Conservation (phyloP, 208 protist species). For the Angomonas desouzai region DNA sequence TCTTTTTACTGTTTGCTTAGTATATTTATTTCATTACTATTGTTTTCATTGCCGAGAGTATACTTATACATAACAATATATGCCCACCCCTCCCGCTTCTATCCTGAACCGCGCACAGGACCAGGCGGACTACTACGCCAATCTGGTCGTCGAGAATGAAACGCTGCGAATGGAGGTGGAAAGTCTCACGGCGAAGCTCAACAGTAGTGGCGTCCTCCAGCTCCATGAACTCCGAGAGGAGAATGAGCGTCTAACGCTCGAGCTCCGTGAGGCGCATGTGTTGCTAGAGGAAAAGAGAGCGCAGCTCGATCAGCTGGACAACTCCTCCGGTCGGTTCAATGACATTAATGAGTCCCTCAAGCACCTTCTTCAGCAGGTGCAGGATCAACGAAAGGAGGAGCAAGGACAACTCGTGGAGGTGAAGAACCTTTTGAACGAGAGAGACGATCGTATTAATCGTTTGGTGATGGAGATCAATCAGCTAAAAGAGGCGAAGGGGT, state of each 20-base stretch:
- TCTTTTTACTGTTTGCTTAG: no score
- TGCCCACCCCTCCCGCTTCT: slow-evolving; percentile 35
- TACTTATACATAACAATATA: no score
- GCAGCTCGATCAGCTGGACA: slow-evolving; percentile 22
- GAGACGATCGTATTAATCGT: background rate
- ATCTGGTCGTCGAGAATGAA: slow-evolving; percentile 28
- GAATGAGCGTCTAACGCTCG: slow-evolving; percentile 14
- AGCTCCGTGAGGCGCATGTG: background rate
- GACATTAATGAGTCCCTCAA: slow-evolving; percentile 19
- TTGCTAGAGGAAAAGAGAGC: slow-evolving; percentile 19
- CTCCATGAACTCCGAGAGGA: slow-evolving; percentile 12
- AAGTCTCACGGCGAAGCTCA: slow-evolving; percentile 17
- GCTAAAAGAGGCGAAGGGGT: background rate
- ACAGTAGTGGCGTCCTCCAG: slow-evolving; percentile 24
- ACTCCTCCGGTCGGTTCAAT: slow-evolving; percentile 15
- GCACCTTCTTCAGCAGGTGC: slow-evolving; percentile 5
- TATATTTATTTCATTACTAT: slow-evolving; percentile 3
- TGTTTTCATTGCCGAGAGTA: slow-evolving; percentile 7
- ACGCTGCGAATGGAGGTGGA: slow-evolving; percentile 19
- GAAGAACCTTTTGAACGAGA: slow-evolving; percentile 12
- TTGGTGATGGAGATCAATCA: background rate
- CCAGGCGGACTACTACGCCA: slow-evolving; percentile 14
- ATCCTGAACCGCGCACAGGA: slow-evolving; percentile 22
- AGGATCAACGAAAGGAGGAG: slow-evolving; percentile 17
- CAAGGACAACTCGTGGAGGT: slow-evolving; percentile 16